phyloP scores from a whole-genome alignment of 257 asterid species.

The Fraxinus anomala region DNA sequence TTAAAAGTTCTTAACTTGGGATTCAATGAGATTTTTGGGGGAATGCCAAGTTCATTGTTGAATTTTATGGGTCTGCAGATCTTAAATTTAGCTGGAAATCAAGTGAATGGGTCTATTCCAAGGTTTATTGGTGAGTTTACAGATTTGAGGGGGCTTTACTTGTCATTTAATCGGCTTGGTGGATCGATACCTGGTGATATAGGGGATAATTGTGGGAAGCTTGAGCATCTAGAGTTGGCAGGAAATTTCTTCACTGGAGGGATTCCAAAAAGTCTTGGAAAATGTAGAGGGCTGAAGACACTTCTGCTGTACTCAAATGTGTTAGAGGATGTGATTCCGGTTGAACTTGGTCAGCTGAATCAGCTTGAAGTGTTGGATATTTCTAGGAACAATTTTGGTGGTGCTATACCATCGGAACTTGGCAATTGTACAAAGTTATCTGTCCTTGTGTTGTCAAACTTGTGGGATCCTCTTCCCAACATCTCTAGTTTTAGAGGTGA shows the following conservation, averaged over 20 bases:
- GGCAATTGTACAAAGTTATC: conserved; percentile 71
- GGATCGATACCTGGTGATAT: conserved; percentile 73
- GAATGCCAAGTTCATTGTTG: conserved; percentile 56
- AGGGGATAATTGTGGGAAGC: conserved; percentile 68
- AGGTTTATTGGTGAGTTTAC: conserved; percentile 52
- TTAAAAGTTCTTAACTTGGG: conserved; percentile 80
- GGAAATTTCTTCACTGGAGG: conserved; percentile 61
- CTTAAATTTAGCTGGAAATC: conserved; percentile 87
- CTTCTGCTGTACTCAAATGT: conserved; percentile 67
- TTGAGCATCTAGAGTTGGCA: conserved; percentile 76
- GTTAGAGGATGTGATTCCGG: conserved; percentile 73
- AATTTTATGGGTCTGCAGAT: conserved; percentile 49
- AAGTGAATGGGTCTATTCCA: conserved; percentile 62
- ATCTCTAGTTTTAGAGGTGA: conserved; percentile 38
- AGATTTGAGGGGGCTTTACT: conserved; percentile 68
- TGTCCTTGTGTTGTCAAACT: conserved; percentile 73
- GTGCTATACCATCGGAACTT: conserved; percentile 61
- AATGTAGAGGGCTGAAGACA: conserved; percentile 60
- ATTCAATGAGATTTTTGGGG: conserved; percentile 63
- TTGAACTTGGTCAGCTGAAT: conserved; percentile 64
- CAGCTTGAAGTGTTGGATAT: conserved; percentile 80
- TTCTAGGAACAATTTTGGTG: conserved; percentile 84
- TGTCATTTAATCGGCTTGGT: conserved; percentile 74
- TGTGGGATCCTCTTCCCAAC: conserved; percentile 73
- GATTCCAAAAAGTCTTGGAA: conserved; percentile 70